Conservation (phyloP, 495 filamentous ascomycete species). For the Eremomyces bilateralis region DNA sequence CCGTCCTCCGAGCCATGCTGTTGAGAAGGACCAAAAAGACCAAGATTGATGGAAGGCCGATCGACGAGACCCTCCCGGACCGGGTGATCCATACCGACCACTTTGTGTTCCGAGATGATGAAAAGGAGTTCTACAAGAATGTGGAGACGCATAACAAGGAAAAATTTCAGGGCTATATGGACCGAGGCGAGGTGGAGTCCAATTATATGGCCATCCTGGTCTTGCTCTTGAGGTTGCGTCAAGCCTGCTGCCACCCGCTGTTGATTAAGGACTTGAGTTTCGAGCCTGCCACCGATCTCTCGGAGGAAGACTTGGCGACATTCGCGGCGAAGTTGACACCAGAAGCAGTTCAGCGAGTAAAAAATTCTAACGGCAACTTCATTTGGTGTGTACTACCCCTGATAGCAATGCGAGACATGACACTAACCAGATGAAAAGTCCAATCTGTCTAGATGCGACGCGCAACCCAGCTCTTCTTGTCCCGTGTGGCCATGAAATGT, state of each 20-base stretch:
- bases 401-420: too few relatives aligned
- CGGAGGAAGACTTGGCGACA: slow-evolving; percentile 32
- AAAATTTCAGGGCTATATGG: slow-evolving; percentile 58
- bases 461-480: slow-evolving; percentile 58
- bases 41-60: slow-evolving; percentile 65
- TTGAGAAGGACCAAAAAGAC: slow-evolving; percentile 71
- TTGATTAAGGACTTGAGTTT: slow-evolving; percentile 56
- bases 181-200: slow-evolving; percentile 44
- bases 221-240: slow-evolving; percentile 69
- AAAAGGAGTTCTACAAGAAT: slow-evolving; percentile 46
- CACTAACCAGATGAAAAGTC: too few relatives aligned
- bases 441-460: slow-evolving; percentile 59
- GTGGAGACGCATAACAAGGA: slow-evolving; percentile 46
- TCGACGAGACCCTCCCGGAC: slow-evolving; percentile 49
- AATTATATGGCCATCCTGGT: slow-evolving; percentile 75
- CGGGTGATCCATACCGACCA: slow-evolving; percentile 44
- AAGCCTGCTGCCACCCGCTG: slow-evolving; percentile 83
- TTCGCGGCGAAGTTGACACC: slow-evolving; percentile 40
- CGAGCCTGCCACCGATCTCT: slow-evolving; percentile 27
- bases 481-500: slow-evolving; percentile 71
- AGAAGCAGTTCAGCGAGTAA: slow-evolving; percentile 47
- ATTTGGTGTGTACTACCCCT: too few relatives aligned
- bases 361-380: slow-evolving; percentile 29
- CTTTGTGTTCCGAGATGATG: slow-evolving; percentile 53
- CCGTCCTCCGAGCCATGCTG: slow-evolving; percentile 64